Evolutionary conservation across 2,329 filamentous ascomycete genomes (phyloP), one percentile per base, ranked within the genome.

Genomic region (Alternaria sp.): DNA sequence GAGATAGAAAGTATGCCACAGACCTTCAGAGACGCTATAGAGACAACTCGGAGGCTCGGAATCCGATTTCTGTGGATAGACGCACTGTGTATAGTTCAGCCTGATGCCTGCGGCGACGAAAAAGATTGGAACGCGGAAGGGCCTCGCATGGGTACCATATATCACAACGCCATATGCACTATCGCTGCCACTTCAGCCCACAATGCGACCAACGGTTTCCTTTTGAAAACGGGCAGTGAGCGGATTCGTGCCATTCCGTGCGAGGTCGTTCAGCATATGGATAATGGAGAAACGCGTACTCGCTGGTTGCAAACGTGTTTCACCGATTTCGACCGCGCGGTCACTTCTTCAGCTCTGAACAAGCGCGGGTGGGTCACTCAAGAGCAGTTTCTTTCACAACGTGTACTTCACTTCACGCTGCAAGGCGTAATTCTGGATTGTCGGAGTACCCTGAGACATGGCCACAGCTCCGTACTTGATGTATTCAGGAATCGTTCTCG

Each of bases 61-160:
- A 26, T 61, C 1, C 40, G 43, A 26, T 64, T 61, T 10, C 47
- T 61, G 5, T 64, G 58, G 58, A 64, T 64, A 21, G 62, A 64
- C 4, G 53, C 62, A 5, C 58, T 64, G 3, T 61, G 58, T 49
- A 61, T 64, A 3, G 23, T 64, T 6, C 57, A 61, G 47, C 30
- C 59, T 7, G 46, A 19, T 23, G 21, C 23, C 19, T 44, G 10
- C 12, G 46, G 55, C 15, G 32, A 51, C 9, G 19, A 30, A 5
- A n/a, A 5, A 13, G 62, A 64, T 13, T 51, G 47, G 40, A 44
- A 53, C 0, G 11, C 12, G 44, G 61, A 63, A 13, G 28, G 28
- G 2, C n/a, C 61, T 19, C 25, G 36, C 5, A 63, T 63, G 61
- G 25, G 44, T n/a, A 13, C 12, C 15, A 56, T 45, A 9, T 63